Conservation (phyloP, 352 stramenopile genomes). For the Globisporangium sylvaticum region DNA sequence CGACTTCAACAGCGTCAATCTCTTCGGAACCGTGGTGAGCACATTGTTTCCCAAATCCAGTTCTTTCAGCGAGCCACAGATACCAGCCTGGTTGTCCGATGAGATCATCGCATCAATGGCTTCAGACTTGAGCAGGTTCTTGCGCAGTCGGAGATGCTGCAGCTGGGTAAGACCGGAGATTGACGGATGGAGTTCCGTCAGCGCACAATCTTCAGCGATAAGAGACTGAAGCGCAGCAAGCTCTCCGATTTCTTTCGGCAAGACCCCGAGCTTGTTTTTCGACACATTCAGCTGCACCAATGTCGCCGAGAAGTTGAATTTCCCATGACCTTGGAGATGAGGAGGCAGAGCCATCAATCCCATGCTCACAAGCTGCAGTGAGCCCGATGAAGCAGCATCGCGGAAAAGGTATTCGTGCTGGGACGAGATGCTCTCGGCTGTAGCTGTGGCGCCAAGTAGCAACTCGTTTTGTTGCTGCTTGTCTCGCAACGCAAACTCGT, state of each 20-base stretch:
- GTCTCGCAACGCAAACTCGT: slow-evolving; percentile 57
- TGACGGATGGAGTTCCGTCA: slow-evolving; percentile 47
- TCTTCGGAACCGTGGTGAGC: slow-evolving; percentile 42
- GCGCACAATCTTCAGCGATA: slow-evolving; percentile 56
- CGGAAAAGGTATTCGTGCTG: slow-evolving; percentile 66
- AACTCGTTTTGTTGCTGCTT: slow-evolving; percentile 40
- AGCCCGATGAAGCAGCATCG: slow-evolving; percentile 50
- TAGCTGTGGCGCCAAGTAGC: slow-evolving; percentile 3
- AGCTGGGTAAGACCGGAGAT: slow-evolving; percentile 52
- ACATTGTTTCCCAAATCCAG: slow-evolving; percentile 73
- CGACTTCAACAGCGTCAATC: slow-evolving; percentile 35
- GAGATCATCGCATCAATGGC: slow-evolving; percentile 43
- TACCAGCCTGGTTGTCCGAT: slow-evolving; percentile 17
- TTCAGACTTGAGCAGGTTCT: slow-evolving; percentile 65
- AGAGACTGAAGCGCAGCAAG: slow-evolving; percentile 60
- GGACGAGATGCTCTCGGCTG: slow-evolving; percentile 14
- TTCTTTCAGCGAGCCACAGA: slow-evolving; percentile 55
- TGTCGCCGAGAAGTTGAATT: slow-evolving; percentile 49
- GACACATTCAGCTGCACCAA: slow-evolving; percentile 66
- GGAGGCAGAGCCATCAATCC: slow-evolving; percentile 41
- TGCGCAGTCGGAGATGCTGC: slow-evolving; percentile 58
- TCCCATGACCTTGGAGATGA: slow-evolving; percentile 32
- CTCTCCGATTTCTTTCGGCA: slow-evolving; percentile 49
- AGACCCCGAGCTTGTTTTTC: slow-evolving; percentile 51
- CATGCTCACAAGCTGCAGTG: slow-evolving; percentile 54